phyloP scores from a whole-genome alignment of 345 rosid genomes.

The Lepidium aucheri region DNA sequence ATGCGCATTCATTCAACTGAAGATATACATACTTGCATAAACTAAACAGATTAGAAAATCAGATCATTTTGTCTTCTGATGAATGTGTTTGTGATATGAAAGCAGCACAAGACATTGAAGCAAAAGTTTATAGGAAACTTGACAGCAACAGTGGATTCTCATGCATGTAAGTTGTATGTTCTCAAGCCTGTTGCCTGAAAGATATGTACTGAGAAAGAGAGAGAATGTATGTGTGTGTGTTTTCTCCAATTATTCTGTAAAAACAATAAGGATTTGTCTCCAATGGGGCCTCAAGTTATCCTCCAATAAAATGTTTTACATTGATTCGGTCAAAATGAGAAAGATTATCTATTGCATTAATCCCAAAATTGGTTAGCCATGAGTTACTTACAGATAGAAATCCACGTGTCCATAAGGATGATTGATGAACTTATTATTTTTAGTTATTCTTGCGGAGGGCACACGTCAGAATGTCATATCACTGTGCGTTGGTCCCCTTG shows the following conservation, averaged over 20 bases:
- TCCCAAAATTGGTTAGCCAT: background rate
- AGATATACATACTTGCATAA: background rate
- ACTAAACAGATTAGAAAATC: background rate
- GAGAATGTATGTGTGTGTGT: background rate
- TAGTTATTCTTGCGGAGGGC: background rate
- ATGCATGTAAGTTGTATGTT: slow-evolving; percentile 64
- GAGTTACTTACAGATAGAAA: background rate
- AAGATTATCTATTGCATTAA: background rate
- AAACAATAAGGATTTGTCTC: slow-evolving; percentile 12
- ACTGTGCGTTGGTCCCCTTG: slow-evolving; percentile 10
- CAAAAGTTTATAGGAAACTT: slow-evolving; percentile 43
- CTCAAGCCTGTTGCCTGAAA: slow-evolving; percentile 63
- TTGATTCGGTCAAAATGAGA: background rate
- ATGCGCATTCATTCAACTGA: background rate
- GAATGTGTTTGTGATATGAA: slow-evolving; percentile 15
- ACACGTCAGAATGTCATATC: slow-evolving; percentile 5
- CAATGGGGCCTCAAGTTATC: background rate
- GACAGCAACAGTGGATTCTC: slow-evolving; percentile 49
- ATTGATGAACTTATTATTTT: too few species aligned
- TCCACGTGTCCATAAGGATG: background rate
- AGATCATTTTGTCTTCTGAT: background rate
- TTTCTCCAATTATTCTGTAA: slow-evolving; percentile 5
- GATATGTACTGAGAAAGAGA: too few species aligned
- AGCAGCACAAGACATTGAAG: slow-evolving; percentile 70
- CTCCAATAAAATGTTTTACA: slow-evolving; percentile 15